These are phyloP conservation scores for Phialemonium atrogriseum DNA, from an alignment of 2,329 filamentous ascomycete genomes.

Conservation along the genomic window DNA sequence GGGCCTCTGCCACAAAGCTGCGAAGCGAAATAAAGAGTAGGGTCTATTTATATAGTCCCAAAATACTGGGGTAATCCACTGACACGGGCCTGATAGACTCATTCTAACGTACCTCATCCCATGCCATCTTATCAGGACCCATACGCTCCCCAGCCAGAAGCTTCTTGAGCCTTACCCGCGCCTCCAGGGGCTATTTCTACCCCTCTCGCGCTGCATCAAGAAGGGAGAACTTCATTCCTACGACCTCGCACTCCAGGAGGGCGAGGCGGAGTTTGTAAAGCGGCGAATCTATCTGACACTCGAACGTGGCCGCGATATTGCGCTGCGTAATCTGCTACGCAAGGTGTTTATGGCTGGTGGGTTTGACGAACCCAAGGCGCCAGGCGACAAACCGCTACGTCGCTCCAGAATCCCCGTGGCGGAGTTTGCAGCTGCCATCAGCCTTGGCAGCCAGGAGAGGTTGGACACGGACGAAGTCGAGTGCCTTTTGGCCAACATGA, in stretches of 20 bases:
- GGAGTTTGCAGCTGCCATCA: constrained; percentile 80
- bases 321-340: constrained; percentile 80
- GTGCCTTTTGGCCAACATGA: constrained; percentile 90
- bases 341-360: constrained; percentile 85
- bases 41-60: constrained; percentile 20
- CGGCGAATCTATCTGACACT: constrained; percentile 90
- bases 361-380: constrained; percentile 68
- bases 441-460: constrained; percentile 57
- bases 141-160: constrained; percentile 66
- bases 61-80: constrained; percentile 10
- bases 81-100: constrained; percentile 41
- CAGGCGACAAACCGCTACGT: constrained; percentile 51
- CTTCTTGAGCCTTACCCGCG: constrained; percentile 69
- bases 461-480: constrained; percentile 91
- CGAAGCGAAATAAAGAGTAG: constrained; percentile 72
- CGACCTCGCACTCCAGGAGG: constrained; percentile 68
- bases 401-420: constrained; percentile 72
- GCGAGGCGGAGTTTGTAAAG: constrained; percentile 89
- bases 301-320: constrained; percentile 85
- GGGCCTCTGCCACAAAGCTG: constrained; percentile 66
- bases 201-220: constrained; percentile 71
- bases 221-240: constrained; percentile 76
- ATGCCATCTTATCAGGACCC: constrained; percentile 80
- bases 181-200: constrained; percentile 69
- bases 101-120: constrained; percentile 95